Evolutionary conservation across 352 stramenopile genomes (phyloP), one percentile per base, ranked within the genome.

Genomic region (Phytophthora citrophthora): DNA sequence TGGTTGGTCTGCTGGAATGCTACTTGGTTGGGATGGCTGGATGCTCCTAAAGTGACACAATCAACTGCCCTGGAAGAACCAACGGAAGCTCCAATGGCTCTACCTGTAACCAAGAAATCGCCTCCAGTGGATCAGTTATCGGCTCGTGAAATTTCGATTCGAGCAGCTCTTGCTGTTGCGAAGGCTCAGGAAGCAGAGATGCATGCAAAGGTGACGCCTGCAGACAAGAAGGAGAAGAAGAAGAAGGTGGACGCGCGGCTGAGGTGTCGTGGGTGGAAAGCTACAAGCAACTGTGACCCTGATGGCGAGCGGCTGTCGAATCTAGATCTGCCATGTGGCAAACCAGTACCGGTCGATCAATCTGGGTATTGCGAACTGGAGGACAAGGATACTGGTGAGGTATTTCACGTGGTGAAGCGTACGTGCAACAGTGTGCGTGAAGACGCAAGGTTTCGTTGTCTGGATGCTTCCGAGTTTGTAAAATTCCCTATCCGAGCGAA

Each of bases 391-490:
- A 65, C 67, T 0, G 72, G 77, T 23, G 50, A 68, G 43, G 62
- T 68, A 1, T 59, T 73, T 40, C 66, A 62, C 2, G 54, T 46
- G 31, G 55, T 85, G 77, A 70, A 83, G 40, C 77, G 79, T 29
- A 72, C 68, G n/a, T 92, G 83, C 44, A 67, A 72, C 27, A 81
- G 77, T 23, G 62, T 89, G 27, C 61, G 64, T 15, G 29, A 72
- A 34, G 65, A 86, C 56, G 68, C 81, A 15, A 68, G 53, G 3
- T 82, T 89, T 49, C 74, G 65, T 16, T 92, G 83, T 41, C 67
- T 74, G 27, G 70, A 84, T 26, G 83, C 83, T 26, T 54, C 57
- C 7, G 64, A 83, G 31, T 90, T 90, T 66, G 73, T 81, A n/a
- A 88, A 90, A 39, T 90, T 90, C 64, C 56, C 64, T 0, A 41